Conservation (phyloP, 495 filamentous ascomycete genomes). For the Neurospora cerealis region DNA sequence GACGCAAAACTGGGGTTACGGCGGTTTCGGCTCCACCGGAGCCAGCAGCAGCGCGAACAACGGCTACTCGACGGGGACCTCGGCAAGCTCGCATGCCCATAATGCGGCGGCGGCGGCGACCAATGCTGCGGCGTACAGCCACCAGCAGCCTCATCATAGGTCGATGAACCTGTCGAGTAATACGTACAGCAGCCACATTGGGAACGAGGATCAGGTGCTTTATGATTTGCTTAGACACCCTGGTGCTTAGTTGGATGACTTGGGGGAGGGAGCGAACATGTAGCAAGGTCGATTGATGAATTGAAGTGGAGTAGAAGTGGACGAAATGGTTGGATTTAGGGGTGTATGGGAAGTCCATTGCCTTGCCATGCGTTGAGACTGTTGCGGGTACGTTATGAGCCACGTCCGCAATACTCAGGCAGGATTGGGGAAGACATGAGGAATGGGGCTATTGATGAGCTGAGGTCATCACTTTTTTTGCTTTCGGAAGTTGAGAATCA, state of each 20-base stretch:
- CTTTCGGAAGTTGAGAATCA: neutral
- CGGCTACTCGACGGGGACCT: slow-evolving; percentile 3
- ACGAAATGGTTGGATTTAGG: neutral
- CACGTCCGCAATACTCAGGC: neutral
- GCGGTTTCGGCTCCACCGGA: slow-evolving; percentile 9
- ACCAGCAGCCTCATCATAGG: slow-evolving; percentile 12
- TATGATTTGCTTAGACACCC: slow-evolving; percentile 14
- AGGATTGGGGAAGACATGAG: neutral
- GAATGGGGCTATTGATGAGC: neutral
- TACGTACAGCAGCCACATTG: slow-evolving; percentile 20
- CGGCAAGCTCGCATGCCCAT: slow-evolving; percentile 5
- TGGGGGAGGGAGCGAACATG: neutral
- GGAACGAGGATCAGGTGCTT: slow-evolving; percentile 13
- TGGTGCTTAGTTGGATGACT: neutral
- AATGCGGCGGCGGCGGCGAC: neutral
- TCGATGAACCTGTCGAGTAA: slow-evolving; percentile 23
- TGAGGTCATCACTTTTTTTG: neutral
- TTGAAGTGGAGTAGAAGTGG: neutral
- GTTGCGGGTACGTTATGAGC: neutral
- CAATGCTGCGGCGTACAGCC: slow-evolving; percentile 4
- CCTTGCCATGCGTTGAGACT: neutral
- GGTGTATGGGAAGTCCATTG: neutral
- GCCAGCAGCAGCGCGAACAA: slow-evolving; percentile 1
- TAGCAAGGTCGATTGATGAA: neutral
- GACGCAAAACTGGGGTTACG: slow-evolving; percentile 2